Evolutionary conservation across 768 basidiomycete genomes (phyloP).

Genomic region (Tulasnella sp.): DNA sequence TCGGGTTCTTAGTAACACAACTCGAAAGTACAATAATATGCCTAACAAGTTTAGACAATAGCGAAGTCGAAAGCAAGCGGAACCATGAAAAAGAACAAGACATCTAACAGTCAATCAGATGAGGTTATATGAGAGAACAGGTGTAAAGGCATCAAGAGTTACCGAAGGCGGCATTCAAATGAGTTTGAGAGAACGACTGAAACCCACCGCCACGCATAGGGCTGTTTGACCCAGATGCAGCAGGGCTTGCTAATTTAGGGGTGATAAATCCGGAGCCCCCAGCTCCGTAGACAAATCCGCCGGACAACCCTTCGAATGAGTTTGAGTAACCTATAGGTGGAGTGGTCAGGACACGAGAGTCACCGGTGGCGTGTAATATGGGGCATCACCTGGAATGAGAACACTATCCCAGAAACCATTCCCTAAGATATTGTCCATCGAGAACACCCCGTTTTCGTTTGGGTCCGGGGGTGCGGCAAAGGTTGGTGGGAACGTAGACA

Average conservation of each 20-base stretch:
- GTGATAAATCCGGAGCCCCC: constrained; percentile 78
- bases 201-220: background rate
- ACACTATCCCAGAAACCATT: constrained; percentile 80
- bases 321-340: constrained; percentile 53
- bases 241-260: constrained; percentile 27
- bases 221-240: constrained; percentile 10
- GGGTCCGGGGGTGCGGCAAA: constrained; percentile 38
- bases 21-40: too few species aligned
- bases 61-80: too few species aligned
- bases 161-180: constrained; percentile 7
- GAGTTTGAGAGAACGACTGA: background rate
- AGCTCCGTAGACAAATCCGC: constrained; percentile 75
- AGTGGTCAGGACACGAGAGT: background rate
- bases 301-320: constrained; percentile 67
- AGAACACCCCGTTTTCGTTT: constrained; percentile 35
- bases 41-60: too few species aligned
- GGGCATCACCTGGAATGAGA: constrained; percentile 67
- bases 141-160: background rate
- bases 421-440: constrained; percentile 74
- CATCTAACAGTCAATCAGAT: too few species aligned
- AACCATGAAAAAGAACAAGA: too few species aligned
- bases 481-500: constrained; percentile 78
- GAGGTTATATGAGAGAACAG: too few species aligned
- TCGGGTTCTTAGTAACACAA: too few species aligned
- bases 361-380: background rate